phyloP scores from a whole-genome alignment of 1,284 basidiomycete species.

The Puccinia horiana region DNA sequence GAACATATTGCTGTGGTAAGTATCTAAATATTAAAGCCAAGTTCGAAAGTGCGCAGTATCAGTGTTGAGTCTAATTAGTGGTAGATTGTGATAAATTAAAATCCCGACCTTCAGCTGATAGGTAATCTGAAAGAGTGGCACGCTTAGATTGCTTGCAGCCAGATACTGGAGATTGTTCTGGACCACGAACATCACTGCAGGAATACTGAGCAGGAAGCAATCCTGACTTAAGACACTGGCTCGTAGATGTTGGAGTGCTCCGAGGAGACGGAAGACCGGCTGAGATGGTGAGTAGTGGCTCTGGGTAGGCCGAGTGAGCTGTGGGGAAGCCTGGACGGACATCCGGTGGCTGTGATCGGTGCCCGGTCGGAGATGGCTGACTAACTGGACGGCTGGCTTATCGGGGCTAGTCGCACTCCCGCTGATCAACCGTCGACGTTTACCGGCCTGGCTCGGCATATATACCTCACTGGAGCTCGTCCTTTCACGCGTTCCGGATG shows the following conservation, averaged over 20 bases:
- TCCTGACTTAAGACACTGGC: slow-evolving; percentile 51
- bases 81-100: background rate
- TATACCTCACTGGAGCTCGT: slow-evolving; percentile 11
- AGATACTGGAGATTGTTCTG: slow-evolving; percentile 59
- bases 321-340: slow-evolving; percentile 25
- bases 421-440: slow-evolving; percentile 31
- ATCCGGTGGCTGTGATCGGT: slow-evolving; percentile 13
- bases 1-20: slow-evolving; percentile 59
- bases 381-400: background rate
- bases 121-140: slow-evolving; percentile 59
- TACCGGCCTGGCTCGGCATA: background rate
- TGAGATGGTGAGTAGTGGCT: background rate
- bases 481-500: slow-evolving; percentile 1
- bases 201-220: slow-evolving; percentile 55
- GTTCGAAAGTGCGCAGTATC: too few relatives aligned
- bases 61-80: too few relatives aligned
- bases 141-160: slow-evolving; percentile 59
- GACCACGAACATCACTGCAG: slow-evolving; percentile 58
- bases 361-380: background rate
- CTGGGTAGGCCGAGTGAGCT: background rate
- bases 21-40: slow-evolving; percentile 52
- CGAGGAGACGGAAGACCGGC: background rate
- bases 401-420: slow-evolving; percentile 10
- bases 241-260: slow-evolving; percentile 6
- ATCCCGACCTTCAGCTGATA: slow-evolving; percentile 58